Base-by-base conservation (phyloP, 371 early-diverging fungal species). In the Mortierella sp. region DNA sequence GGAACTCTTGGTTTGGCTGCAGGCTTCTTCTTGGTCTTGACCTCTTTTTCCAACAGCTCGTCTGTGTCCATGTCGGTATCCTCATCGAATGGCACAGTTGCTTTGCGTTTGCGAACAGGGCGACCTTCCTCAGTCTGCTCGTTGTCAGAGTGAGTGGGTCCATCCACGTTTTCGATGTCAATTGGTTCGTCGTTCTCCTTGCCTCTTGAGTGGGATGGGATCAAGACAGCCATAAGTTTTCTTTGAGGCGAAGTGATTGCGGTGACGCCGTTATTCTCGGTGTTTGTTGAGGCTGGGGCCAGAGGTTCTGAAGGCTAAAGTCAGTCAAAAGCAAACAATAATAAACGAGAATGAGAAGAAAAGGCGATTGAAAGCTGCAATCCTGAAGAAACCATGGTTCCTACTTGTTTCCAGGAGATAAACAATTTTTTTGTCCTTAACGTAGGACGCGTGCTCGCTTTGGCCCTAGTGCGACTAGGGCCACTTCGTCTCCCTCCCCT, bases 61-160 rank as follows among this genome's bases (percentile, higher is more conserved):
- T 85, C 86, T 3, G 86, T 85, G 73, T 85, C 86, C 86, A 85
- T 85, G 11, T 85, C 86, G 2, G 86, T 79, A 54, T 85, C 84
- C 58, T 84, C 84, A 48, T 80, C 84, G 76, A 75, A 80, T 7
- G 84, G 84, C 7, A 79, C 73, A 24, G 73, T 81, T 11, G 77
- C 82, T 57, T 81, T 84, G 65, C 81, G 84, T 47, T 79, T 84
- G 45, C 84, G 78, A 70, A 84, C 60, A 4, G 79, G 76, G 26
- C 81, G 84, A 28, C 81, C 79, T 54, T 81, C 75, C 31, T 79
- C 79, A 13, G 21, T 52, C 47, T 79, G 68, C 44, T 85, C 82
- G 48, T 52, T 70, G 19, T 84, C 84, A 21, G 78, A 79, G 19
- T 75, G 70, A 14, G 45, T 50, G 8, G 78, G 76, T 16, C 28